A percentile compares a stretch with the other conserved stretches of the same genome.
These are phyloP conservation scores for Mariannaea sp. DNA, from an alignment of 2,329 filamentous ascomycete genomes.

Conservation along the genomic window DNA sequence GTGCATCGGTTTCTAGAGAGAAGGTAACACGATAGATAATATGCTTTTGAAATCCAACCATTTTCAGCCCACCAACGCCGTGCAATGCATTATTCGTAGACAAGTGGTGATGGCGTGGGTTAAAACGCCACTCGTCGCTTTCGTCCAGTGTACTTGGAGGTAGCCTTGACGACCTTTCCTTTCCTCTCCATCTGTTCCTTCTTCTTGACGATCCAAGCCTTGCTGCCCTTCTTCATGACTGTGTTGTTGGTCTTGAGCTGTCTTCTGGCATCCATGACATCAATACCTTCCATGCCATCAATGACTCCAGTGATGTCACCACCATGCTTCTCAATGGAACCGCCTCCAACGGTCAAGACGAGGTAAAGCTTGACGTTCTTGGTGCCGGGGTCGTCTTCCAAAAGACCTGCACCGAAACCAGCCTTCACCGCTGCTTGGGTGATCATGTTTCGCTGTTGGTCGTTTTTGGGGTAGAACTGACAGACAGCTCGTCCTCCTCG, in stretches of 20 bases:
- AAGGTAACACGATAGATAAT: background rate
- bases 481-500: slow-evolving; percentile 90
- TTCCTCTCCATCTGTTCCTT: slow-evolving; percentile 94
- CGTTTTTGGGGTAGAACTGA: slow-evolving; percentile 98
- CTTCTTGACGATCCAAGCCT: slow-evolving; percentile 82
- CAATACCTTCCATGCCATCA: slow-evolving; percentile 84
- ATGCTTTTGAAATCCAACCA: slow-evolving; percentile 7
- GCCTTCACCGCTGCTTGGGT: slow-evolving; percentile 87
- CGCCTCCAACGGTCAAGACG: slow-evolving; percentile 83
- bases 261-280: slow-evolving; percentile 73
- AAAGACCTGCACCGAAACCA: slow-evolving; percentile 90
- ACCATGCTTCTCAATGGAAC: slow-evolving; percentile 52
- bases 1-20: background rate
- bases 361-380: slow-evolving; percentile 98
- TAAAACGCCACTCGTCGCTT: slow-evolving; percentile 82
- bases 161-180: slow-evolving; percentile 91
- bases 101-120: slow-evolving; percentile 16
- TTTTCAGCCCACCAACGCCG: slow-evolving; percentile 38
- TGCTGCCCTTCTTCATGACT: slow-evolving; percentile 77
- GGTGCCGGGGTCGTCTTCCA: slow-evolving; percentile 94
- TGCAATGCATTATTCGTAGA: slow-evolving; percentile 35
- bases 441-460: slow-evolving; percentile 90
- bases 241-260: slow-evolving; percentile 53
- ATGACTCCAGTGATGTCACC: slow-evolving; percentile 93
- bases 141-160: slow-evolving; percentile 90